Base-by-base conservation (phyloP, 805 yeast species). In the Candida insectorum region DNA sequence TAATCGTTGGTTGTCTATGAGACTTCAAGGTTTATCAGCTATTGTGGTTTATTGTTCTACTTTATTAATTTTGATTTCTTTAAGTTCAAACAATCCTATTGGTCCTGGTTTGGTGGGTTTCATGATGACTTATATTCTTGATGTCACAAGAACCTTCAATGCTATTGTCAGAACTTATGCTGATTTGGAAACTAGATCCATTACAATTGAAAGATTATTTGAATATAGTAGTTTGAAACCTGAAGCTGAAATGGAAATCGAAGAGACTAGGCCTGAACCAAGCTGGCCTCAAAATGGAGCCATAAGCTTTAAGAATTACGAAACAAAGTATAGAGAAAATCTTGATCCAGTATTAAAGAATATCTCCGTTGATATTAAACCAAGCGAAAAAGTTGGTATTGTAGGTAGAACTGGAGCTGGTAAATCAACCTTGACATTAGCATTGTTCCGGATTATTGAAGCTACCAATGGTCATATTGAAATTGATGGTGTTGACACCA, bases 371-470 rank as follows among this genome's bases (percentile, higher is more conserved):
- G 61, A 72, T 9, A 77, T 91, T 47, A 70, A 77, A 30, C 77
- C 89, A 1, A 66, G 74, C 37, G 97, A 91, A 55, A 91, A 91
- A 58, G 70, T 89, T 52, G 97, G 97, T 41, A 88, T 89, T 58
- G 97, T 91, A 36, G 97, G 97, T 16, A 75, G 97, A 54, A 89
- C 97, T 0, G 97, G 97, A 43, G 97, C 97, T 2, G 97, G 97
- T 44, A 88, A 88, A 58, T 81, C 93, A 0, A 81, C 95, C 1
- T 69, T 88, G 50, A 83, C 95, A 0, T 62, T 86, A 49, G 93
- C 96, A 0, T 62, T 88, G 24, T 88, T 85, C 69, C 67, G 97
- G 47, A 76, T 88, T 28, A 85, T 89, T 49, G 96, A 89, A 58
- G 74, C 83, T 2, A 77, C 79, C 5, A 62, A 57, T 7, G 94